Evolutionary conservation across 306 rosid species (phyloP).

Genomic region (apple (Malus domestica)): ASM211411v1 NC_041793.1:3588501-3589000

Average conservation of each 20-base stretch:
- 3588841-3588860: neutral
- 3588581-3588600: too few relatives aligned
- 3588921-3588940: neutral
- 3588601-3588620: accelerated
- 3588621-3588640: too few relatives aligned
- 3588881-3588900: neutral
- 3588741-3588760: neutral
- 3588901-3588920: too few relatives aligned
- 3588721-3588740: neutral
- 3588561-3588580: too few relatives aligned
- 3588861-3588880: neutral
- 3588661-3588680: neutral
- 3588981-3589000: neutral
- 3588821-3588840: neutral
- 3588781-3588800: too few relatives aligned
- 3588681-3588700: too few relatives aligned
- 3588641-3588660: too few relatives aligned
- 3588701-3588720: neutral
- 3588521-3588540: neutral
- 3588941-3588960: neutral
- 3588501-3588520: neutral
- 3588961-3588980: neutral
- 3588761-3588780: too few relatives aligned
- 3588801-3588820: neutral
- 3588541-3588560: neutral